Percentiles rank a stretch among this genome's conserved stretches.
These are phyloP conservation scores for Phaseolus lunatus DNA, from an alignment of 306 rosid species.

Conservation along the genomic window DNA sequence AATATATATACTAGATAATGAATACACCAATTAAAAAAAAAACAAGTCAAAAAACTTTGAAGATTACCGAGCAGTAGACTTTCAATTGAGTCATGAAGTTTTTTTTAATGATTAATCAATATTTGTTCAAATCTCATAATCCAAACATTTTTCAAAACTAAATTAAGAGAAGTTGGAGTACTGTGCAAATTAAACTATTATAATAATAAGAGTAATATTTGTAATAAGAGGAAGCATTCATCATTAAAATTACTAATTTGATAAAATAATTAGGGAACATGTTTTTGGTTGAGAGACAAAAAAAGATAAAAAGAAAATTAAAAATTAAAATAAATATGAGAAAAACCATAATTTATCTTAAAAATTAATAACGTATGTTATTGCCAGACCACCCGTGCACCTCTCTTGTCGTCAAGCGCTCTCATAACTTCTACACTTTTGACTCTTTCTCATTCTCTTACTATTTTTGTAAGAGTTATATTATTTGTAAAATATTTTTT, in stretches of 20 bases:
- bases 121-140: no score
- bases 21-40: no score
- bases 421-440: not conserved
- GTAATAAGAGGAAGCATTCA: not conserved
- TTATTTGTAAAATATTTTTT: not conserved
- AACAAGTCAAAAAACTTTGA: no score
- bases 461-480: slow-evolving; percentile 28
- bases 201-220: no score
- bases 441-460: not conserved
- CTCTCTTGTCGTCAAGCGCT: slow-evolving; percentile 5
- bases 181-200: no score
- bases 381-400: slow-evolving; percentile 35
- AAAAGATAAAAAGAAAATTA: not conserved
- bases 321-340: not conserved
- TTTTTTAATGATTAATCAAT: no score
- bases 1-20: no score
- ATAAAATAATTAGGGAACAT: not conserved
- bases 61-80: no score
- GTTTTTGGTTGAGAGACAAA: not conserved
- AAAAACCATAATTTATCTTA: not conserved
- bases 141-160: no score
- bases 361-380: not conserved
- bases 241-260: not conserved
- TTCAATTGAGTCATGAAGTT: no score
- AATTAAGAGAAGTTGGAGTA: no score